Conservation (phyloP, 441 rosid genomes). For the Gossypium trilobum region DNA sequence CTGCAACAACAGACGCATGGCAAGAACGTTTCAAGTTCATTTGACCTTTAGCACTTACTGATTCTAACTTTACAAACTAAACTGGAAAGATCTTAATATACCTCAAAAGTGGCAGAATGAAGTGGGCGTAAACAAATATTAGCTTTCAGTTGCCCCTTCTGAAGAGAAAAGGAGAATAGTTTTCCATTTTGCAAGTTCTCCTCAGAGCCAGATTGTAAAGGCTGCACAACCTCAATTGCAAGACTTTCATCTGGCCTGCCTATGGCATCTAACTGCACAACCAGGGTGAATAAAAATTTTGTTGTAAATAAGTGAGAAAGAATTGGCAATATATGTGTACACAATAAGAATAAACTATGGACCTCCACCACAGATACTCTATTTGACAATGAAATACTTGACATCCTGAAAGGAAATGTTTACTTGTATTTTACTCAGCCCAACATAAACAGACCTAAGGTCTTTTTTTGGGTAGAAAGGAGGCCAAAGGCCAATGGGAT, state of each 20-base stretch:
- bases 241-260: constrained; percentile 97
- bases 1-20: constrained; percentile 33
- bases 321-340: constrained; percentile 7
- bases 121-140: constrained; percentile 62
- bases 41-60: constrained; percentile 2
- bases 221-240: constrained; percentile 65
- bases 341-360: not conserved
- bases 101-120: constrained; percentile 91
- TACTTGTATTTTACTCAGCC: not conserved
- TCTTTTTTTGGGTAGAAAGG: not conserved
- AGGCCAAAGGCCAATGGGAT: not conserved
- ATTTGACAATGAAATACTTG: constrained; percentile 3
- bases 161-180: constrained; percentile 64
- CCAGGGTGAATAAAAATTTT: constrained; percentile 15
- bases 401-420: not conserved
- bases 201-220: constrained; percentile 43
- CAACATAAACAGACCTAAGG: not conserved
- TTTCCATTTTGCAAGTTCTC: constrained; percentile 65
- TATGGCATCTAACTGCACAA: constrained; percentile 69
- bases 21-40: constrained; percentile 15
- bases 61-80: constrained; percentile 6
- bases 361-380: not conserved
- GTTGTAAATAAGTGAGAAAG: not conserved
- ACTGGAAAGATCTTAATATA: constrained; percentile 25
- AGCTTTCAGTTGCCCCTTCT: constrained; percentile 88